Base-by-base conservation (phyloP, 2,329 filamentous ascomycete species). In the Endoconidiophora polonica region DNA sequence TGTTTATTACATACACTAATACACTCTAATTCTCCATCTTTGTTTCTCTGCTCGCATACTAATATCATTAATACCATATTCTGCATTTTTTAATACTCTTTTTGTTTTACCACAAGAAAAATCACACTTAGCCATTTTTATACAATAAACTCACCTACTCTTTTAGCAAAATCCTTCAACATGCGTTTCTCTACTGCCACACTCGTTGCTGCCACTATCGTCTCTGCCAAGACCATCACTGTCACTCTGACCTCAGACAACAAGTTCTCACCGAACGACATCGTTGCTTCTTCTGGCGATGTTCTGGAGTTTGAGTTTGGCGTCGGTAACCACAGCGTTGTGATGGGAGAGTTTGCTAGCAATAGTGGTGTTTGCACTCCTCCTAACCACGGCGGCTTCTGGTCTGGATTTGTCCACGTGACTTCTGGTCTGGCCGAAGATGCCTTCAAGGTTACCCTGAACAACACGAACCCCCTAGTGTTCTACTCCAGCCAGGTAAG, bases 301-400 rank as follows among this genome's bases (percentile, higher is more conserved):
- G 63, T 66, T 44, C 61, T 76, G 50, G 68, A 73, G 57, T 75
- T 76, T 61, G 68, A 73, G 57, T 76, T 75, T 59, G 68, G 67
- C 54, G 67, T 72, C 6, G 58, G 56, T 52, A 73, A 70, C 62
- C 73, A 76, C 66, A 67, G 66, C 16, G 63, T 76, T 40, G 65
- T 57, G 1, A 61, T 68, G 58, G 66, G 66, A 37, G 62, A 58
- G 58, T 70, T 70, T 54, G 37, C 42, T 14, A 38, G 29, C 18
- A 33, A 24, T 26, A 63, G 54, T 48, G 55, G 62, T 42, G 68
- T 68, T 20, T 72, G 70, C 61, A 12, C 59, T 50, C 68, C 68
- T 2, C 59, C 65, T 9, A 61, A 61, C 53, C 57, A 58, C 29
- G 56, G 59, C 2, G 67, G 63, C 42, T 71, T 72, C 60, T 70